phyloP scores from a whole-genome alignment of 139 green algal genomes.

The Chlorokybus atmophyticus region DNA sequence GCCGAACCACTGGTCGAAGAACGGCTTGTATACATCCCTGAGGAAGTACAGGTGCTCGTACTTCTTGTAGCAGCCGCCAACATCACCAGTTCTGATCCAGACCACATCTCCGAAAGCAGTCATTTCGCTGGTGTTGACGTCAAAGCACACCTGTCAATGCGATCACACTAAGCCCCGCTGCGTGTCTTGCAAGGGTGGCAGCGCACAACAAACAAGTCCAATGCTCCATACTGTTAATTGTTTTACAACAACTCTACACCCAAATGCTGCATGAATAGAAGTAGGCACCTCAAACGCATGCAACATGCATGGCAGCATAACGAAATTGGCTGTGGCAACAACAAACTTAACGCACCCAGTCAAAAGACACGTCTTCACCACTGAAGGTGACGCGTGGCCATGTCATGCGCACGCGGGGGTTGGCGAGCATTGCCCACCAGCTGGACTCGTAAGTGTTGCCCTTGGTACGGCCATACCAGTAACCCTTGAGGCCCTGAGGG shows the following conservation, averaged over 20 bases:
- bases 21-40: not conserved
- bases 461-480: not conserved
- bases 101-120: not conserved
- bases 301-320: no score
- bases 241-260: no score
- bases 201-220: no score
- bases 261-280: no score
- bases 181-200: no score
- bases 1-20: not conserved
- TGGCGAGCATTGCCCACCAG: not conserved
- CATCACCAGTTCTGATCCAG: not conserved
- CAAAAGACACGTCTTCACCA: not conserved
- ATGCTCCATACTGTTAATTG: no score
- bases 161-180: no score
- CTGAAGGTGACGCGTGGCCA: not conserved
- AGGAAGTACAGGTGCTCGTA: constrained; percentile 1
- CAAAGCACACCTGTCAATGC: no score
- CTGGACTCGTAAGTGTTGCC: not conserved
- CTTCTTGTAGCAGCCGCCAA: not conserved
- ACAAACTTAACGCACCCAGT: no score
- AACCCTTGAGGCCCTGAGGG: no score
- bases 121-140: not conserved
- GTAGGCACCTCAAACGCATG: no score
- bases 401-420: not conserved
- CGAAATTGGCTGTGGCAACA: no score